A percentile compares a stretch with the other conserved stretches of the same genome.
These are phyloP conservation scores for Torulaspora microellipsoides DNA, from an alignment of 805 yeast species.

Conservation along the genomic window DNA sequence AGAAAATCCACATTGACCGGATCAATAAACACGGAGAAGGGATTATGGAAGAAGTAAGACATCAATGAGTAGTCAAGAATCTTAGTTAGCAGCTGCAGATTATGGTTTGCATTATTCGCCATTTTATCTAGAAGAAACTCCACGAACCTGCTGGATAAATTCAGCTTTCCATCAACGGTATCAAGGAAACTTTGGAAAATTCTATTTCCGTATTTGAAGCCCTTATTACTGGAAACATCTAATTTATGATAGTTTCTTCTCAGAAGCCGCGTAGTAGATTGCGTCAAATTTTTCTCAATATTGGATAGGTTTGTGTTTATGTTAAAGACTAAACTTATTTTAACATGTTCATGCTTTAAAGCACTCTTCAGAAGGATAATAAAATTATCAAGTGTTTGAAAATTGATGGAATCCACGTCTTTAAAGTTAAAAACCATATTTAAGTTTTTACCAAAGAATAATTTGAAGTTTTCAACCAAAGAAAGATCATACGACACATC, in stretches of 20 bases:
- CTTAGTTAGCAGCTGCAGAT: slow-evolving; percentile 29
- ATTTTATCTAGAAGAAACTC: slow-evolving; percentile 30
- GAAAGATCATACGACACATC: slow-evolving; percentile 32
- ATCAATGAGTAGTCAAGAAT: slow-evolving; percentile 33
- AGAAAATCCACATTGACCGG: slow-evolving; percentile 30
- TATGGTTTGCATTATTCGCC: slow-evolving; percentile 33
- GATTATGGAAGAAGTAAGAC: slow-evolving; percentile 34
- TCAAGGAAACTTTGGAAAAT: slow-evolving; percentile 33
- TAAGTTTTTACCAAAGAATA: slow-evolving; percentile 24
- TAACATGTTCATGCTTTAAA: slow-evolving; percentile 24
- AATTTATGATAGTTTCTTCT: slow-evolving; percentile 25
- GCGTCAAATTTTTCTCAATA: slow-evolving; percentile 32
- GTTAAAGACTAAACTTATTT: slow-evolving; percentile 29
- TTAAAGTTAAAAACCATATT: slow-evolving; percentile 32
- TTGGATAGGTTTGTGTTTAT: slow-evolving; percentile 33
- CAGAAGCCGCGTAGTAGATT: slow-evolving; percentile 30
- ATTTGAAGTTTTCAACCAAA: slow-evolving; percentile 30
- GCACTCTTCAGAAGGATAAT: slow-evolving; percentile 27
- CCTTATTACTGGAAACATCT: slow-evolving; percentile 33
- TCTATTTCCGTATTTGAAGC: slow-evolving; percentile 32
- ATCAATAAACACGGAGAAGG: slow-evolving; percentile 35
- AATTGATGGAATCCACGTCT: slow-evolving; percentile 33
- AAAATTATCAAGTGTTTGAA: slow-evolving; percentile 27
- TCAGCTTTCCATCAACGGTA: slow-evolving; percentile 34
- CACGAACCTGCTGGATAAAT: slow-evolving; percentile 30